Conservation (phyloP, 768 basidiomycete species). For the Holtermannia corniformis region DNA sequence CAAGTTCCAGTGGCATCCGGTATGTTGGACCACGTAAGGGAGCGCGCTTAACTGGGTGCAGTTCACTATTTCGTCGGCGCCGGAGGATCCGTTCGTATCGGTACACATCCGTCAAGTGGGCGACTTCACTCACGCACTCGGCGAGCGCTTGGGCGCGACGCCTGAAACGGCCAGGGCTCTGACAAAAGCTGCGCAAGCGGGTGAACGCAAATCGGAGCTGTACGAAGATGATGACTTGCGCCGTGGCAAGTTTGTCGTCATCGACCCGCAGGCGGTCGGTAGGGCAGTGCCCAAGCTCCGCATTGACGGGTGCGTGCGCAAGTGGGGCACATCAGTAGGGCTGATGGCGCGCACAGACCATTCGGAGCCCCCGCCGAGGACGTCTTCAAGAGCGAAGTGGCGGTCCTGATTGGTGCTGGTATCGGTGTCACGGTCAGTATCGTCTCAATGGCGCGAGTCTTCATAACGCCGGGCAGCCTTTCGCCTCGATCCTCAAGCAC, state of each 20-base stretch:
- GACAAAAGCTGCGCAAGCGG: background rate
- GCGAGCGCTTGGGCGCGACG: conserved; percentile 62
- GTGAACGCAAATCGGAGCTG: conserved; percentile 55
- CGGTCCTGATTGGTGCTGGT: conserved; percentile 84
- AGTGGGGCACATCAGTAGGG: background rate
- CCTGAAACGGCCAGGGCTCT: conserved; percentile 11
- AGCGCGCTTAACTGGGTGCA: too few species aligned
- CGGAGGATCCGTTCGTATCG: conserved; percentile 85
- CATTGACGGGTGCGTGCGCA: conserved; percentile 29
- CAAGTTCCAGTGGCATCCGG: conserved; percentile 86
- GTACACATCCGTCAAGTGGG: conserved; percentile 81
- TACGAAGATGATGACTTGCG: conserved; percentile 50
- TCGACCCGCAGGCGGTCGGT: conserved; percentile 47
- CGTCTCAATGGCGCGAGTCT: background rate
- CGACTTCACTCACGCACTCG: conserved; percentile 52
- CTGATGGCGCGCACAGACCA: conserved; percentile 49
- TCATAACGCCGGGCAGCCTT: conserved; percentile 46
- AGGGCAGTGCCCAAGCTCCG: conserved; percentile 22
- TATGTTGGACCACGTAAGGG: too few species aligned
- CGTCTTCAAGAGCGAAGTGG: conserved; percentile 74
- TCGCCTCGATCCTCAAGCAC: conserved; percentile 87
- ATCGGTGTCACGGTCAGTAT: conserved; percentile 67
- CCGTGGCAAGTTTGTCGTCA: conserved; percentile 73
- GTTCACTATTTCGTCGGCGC: conserved; percentile 93
- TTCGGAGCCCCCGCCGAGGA: conserved; percentile 91